Evolutionary conservation across 2,329 filamentous ascomycete species (phyloP).

Genomic region (Fusarium nurragi): DNA sequence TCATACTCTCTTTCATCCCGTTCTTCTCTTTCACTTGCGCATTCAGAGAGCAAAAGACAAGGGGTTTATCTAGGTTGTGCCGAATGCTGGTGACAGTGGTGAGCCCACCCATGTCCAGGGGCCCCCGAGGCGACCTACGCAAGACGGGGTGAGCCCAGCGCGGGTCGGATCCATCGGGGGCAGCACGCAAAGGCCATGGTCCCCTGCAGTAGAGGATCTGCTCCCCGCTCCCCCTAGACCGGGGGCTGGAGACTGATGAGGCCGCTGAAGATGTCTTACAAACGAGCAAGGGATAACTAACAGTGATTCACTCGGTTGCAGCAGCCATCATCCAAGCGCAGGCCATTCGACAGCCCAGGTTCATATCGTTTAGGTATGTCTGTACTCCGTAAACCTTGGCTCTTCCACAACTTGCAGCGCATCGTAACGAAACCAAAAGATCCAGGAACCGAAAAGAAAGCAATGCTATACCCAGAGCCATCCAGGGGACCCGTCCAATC

Average conservation of each 20-base stretch:
- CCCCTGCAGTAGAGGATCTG: constrained; percentile 37
- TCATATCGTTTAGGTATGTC: not conserved
- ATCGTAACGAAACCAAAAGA: not conserved
- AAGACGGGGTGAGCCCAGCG: constrained; percentile 25
- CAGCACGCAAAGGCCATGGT: constrained; percentile 7
- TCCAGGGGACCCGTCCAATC: constrained; percentile 24
- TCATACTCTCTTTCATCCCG: not conserved
- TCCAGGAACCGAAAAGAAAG: constrained; percentile 8
- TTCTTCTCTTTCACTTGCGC: not conserved
- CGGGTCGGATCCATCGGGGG: constrained; percentile 14
- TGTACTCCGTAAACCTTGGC: not conserved
- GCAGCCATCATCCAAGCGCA: constrained; percentile 24
- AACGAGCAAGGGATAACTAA: not conserved
- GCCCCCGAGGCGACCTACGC: constrained; percentile 7
- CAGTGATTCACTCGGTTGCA: constrained; percentile 7
- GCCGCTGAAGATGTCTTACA: constrained; percentile 34
- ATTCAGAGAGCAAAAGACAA: not conserved
- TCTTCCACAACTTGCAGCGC: constrained; percentile 4
- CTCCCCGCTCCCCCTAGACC: constrained; percentile 12
- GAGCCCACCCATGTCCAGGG: constrained; percentile 33
- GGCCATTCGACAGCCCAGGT: not conserved
- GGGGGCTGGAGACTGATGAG: constrained; percentile 28
- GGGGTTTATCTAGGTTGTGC: constrained; percentile 27
- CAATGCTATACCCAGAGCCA: not conserved
- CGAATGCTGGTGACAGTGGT: constrained; percentile 38